Evolutionary conservation across 345 rosid genomes (phyloP).

Genomic region (Tarenaya hassleriana): DNA sequence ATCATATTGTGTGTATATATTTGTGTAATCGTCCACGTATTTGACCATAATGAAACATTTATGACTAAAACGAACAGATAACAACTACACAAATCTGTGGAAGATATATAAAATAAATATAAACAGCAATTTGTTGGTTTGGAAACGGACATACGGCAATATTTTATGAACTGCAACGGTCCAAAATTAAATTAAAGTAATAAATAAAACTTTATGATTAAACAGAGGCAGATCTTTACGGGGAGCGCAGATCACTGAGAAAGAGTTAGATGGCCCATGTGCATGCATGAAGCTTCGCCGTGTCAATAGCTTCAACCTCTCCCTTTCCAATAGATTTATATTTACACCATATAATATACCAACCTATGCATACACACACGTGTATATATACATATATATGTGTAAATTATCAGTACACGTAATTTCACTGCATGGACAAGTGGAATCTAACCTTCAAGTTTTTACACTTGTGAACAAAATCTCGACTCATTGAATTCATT

Average conservation of each 20-base stretch:
- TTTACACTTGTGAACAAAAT: constrained; percentile 15
- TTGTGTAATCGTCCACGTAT: constrained; percentile 18
- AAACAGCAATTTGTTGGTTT: too few relatives aligned
- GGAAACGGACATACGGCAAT: too few relatives aligned
- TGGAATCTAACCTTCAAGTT: constrained; percentile 8
- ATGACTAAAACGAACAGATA: not conserved
- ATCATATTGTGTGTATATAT: too few relatives aligned
- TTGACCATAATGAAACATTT: constrained; percentile 13
- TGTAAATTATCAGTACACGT: constrained; percentile 3
- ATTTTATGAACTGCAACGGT: constrained; percentile 12
- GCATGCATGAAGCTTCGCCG: constrained; percentile 26
- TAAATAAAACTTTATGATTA: constrained; percentile 7
- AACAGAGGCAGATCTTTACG: constrained; percentile 23
- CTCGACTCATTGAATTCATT: constrained; percentile 15
- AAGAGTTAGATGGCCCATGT: constrained; percentile 24
- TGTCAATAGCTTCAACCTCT: constrained; percentile 24
- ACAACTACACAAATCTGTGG: too few relatives aligned
- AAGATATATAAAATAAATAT: too few relatives aligned
- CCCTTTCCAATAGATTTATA: not conserved
- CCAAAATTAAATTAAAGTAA: constrained; percentile 1
- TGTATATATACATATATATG: not conserved
- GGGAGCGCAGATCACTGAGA: constrained; percentile 32
- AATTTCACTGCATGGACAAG: constrained; percentile 1
- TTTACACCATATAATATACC: not conserved
- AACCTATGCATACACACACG: not conserved